Percentiles rank a stretch among this genome's conserved stretches.
Evolutionary conservation across 805 yeast species (phyloP).

Genomic region (Sugiyamaella valdiviana): DNA sequence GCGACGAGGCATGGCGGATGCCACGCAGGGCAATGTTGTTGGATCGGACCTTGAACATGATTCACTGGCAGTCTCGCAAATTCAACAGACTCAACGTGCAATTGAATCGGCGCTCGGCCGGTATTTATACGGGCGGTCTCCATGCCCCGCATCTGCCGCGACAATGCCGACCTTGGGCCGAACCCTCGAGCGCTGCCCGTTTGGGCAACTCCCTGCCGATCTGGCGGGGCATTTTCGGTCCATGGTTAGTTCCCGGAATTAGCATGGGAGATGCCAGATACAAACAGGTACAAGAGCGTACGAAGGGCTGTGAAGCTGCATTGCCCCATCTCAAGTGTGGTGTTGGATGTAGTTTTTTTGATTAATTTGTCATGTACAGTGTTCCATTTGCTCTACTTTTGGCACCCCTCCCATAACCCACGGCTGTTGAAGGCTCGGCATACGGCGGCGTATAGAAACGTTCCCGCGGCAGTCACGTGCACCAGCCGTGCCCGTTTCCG

Average conservation of each 20-base stretch:
- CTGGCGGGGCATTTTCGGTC: not conserved
- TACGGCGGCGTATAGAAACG: too few species aligned
- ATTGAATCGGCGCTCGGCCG: too few species aligned
- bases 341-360: too few species aligned
- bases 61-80: not conserved
- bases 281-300: too few species aligned
- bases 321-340: too few species aligned
- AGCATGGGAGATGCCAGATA: not conserved
- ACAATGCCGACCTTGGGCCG: not conserved
- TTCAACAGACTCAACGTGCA: too few species aligned
- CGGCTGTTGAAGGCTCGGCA: not conserved
- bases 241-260: not conserved
- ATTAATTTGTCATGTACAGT: too few species aligned
- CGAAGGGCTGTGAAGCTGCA: too few species aligned
- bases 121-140: not conserved
- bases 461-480: too few species aligned
- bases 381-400: too few species aligned
- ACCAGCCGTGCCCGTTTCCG: too few species aligned
- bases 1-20: conserved; percentile 19
- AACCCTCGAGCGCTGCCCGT: not conserved
- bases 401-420: not conserved
- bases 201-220: not conserved
- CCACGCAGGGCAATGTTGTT: conserved; percentile 5
- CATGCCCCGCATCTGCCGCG: not conserved
- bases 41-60: not conserved